phyloP scores from a whole-genome alignment of 2,329 filamentous ascomycete species.

The Calonectria honghensis region DNA sequence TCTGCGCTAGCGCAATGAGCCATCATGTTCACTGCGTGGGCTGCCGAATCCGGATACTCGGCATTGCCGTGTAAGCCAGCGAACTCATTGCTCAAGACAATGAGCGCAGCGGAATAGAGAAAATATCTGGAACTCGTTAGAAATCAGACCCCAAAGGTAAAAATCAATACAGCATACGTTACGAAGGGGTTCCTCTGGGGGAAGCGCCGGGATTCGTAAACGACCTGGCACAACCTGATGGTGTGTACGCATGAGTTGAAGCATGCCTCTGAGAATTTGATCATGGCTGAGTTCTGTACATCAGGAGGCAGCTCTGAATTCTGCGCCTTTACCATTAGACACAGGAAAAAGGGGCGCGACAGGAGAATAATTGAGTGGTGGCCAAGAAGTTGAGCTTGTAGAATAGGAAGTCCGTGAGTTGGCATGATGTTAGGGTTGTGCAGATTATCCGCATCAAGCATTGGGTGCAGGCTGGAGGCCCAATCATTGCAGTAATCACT shows the following conservation, averaged over 20 bases:
- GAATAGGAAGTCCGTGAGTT: constrained; percentile 73
- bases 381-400: constrained; percentile 78
- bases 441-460: constrained; percentile 66
- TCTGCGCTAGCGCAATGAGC: constrained; percentile 69
- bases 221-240: constrained; percentile 67
- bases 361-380: constrained; percentile 78
- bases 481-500: constrained; percentile 58
- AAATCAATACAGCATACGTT: constrained; percentile 66
- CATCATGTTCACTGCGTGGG: constrained; percentile 68
- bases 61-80: constrained; percentile 68
- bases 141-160: neutral
- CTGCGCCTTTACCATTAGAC: constrained; percentile 68
- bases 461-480: constrained; percentile 61
- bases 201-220: constrained; percentile 66
- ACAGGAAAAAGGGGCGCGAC: constrained; percentile 78
- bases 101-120: constrained; percentile 72
- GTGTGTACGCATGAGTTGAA: constrained; percentile 70
- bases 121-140: constrained; percentile 67
- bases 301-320: constrained; percentile 19
- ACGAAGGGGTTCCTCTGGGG: constrained; percentile 73
- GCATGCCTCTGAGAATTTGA: constrained; percentile 70
- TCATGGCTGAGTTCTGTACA: constrained; percentile 58
- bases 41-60: constrained; percentile 63
- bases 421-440: constrained; percentile 25
- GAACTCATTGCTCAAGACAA: constrained; percentile 75